Evolutionary conservation across 108 stramenopile genomes (phyloP).

Genomic region (Cyclostephanos invisitatus): DNA sequence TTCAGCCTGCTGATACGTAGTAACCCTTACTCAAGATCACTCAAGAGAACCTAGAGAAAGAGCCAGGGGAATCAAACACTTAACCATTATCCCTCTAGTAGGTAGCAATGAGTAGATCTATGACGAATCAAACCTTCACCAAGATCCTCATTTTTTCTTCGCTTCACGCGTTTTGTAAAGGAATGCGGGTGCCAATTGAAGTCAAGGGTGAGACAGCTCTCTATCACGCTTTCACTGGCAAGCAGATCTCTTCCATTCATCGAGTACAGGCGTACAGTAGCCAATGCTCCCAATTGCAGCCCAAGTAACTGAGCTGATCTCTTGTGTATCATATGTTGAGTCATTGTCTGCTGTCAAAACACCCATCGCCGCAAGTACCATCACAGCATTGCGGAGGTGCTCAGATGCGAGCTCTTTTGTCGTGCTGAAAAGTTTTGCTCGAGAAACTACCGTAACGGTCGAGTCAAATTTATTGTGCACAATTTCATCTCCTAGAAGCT

Average conservation of each 20-base stretch:
- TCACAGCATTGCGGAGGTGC: conserved; percentile 80
- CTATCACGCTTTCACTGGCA: conserved; percentile 8
- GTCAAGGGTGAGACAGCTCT: background rate
- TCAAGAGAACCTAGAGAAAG: too few relatives aligned
- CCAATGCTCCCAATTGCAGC: conserved; percentile 60
- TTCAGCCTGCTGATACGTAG: too few relatives aligned
- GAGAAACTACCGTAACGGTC: conserved; percentile 16
- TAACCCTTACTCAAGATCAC: too few relatives aligned
- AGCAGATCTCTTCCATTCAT: conserved; percentile 72
- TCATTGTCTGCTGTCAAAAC: conserved; percentile 43
- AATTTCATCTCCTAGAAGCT: conserved; percentile 54
- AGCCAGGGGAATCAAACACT: too few relatives aligned
- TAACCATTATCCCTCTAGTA: too few relatives aligned
- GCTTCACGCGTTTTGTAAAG: background rate
- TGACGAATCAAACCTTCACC: background rate
- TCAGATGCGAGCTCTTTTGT: conserved; percentile 70
- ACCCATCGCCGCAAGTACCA: conserved; percentile 61
- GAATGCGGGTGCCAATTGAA: background rate
- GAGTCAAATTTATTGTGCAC: conserved; percentile 15
- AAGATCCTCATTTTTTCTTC: background rate
- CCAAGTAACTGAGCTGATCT: conserved; percentile 67
- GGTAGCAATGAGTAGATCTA: too few relatives aligned
- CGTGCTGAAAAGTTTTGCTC: conserved; percentile 35
- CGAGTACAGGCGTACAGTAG: conserved; percentile 50
- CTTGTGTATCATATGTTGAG: conserved; percentile 23